A percentile compares a stretch with the other conserved stretches of the same genome.
Evolutionary conservation across 768 basidiomycete genomes (phyloP).

Genomic region (Mycena vulgaris): DNA sequence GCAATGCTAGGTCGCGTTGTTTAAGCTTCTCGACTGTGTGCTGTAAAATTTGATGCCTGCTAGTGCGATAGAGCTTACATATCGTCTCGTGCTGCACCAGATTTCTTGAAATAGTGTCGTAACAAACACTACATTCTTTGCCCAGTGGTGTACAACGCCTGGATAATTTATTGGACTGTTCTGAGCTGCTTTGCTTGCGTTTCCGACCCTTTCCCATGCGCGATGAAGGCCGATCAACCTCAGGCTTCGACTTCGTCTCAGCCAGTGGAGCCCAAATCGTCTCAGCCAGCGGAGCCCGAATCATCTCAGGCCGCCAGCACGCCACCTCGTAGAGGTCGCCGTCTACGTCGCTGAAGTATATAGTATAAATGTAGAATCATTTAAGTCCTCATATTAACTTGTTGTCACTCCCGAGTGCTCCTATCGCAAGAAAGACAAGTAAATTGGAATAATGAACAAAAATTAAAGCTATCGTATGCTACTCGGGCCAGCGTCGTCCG

Average conservation of each 20-base stretch:
- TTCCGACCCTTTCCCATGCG: neutral
- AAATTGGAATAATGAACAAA: neutral
- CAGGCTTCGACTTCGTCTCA: conserved; percentile 5
- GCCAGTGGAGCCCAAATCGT: no score
- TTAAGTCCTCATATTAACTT: neutral
- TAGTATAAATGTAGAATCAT: conserved; percentile 5
- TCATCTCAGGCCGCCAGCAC: neutral
- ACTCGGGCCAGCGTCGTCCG: no score
- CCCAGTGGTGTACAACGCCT: neutral
- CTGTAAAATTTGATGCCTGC: neutral
- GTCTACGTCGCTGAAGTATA: neutral
- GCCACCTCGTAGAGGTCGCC: neutral
- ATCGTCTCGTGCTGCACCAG: conserved; percentile 4
- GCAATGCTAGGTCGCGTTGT: neutral
- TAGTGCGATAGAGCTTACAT: neutral
- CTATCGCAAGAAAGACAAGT: neutral
- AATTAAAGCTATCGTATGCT: no score
- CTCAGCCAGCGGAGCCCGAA: neutral
- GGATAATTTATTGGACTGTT: neutral
- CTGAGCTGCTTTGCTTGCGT: conserved; percentile 1
- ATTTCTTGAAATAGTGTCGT: neutral
- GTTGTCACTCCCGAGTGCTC: neutral
- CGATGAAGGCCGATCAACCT: neutral
- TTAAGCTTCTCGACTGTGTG: conserved; percentile 1
- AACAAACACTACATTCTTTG: conserved; percentile 3